phyloP scores from a whole-genome alignment of 164 flowering plant genomes.

The Vitis rotundifolia region DNA sequence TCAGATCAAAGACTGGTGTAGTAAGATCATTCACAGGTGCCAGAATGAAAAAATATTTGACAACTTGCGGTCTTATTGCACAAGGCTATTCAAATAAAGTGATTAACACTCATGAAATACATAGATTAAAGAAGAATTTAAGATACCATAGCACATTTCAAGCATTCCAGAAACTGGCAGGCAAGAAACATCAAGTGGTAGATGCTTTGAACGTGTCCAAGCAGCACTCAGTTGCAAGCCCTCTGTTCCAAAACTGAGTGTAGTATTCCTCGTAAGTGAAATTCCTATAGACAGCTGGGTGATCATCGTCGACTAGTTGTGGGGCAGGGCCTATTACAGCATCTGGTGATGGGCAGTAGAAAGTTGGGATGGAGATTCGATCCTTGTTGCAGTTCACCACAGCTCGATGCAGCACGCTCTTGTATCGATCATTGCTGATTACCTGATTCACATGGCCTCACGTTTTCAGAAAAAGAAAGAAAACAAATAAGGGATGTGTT shows the following conservation, averaged over 20 bases:
- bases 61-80: no score
- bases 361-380: constrained; percentile 60
- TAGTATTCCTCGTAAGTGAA: constrained; percentile 45
- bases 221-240: constrained; percentile 32
- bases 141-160: no score
- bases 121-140: no score
- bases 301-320: constrained; percentile 20
- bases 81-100: no score
- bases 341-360: constrained; percentile 57
- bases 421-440: constrained; percentile 61
- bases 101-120: no score
- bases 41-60: no score
- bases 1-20: no score
- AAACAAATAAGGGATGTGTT: no score
- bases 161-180: no score
- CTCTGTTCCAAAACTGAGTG: constrained; percentile 49
- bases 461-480: no score
- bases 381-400: constrained; percentile 51
- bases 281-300: constrained; percentile 35
- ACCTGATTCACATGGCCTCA: constrained; percentile 29
- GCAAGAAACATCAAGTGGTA: not conserved
- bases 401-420: constrained; percentile 66
- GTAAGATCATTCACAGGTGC: no score
- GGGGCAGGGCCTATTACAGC: constrained; percentile 48
- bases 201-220: constrained; percentile 39